phyloP scores from a whole-genome alignment of 164 flowering plant species.

The Piper longum region DNA sequence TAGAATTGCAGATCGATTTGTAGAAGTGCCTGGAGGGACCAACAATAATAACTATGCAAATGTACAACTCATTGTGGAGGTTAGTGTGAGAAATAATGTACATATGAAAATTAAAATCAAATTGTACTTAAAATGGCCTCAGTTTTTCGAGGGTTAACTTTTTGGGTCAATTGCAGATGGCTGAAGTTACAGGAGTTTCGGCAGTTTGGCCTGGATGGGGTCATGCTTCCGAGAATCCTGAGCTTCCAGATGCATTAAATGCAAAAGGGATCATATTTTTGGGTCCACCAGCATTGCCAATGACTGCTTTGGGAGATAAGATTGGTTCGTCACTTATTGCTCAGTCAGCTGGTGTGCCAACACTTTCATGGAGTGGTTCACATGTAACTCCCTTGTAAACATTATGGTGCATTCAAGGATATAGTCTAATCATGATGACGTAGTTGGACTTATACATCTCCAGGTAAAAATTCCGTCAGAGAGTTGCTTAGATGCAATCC shows the following conservation, averaged over 20 bases:
- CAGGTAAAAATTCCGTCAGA: constrained; percentile 85
- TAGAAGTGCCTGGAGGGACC: constrained; percentile 99
- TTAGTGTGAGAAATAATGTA: constrained; percentile 12
- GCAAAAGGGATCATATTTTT: constrained; percentile 83
- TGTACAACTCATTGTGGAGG: constrained; percentile 99
- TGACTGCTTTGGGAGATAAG: constrained; percentile 97
- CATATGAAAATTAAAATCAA: not conserved
- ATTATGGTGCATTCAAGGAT: not conserved
- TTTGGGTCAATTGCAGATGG: constrained; percentile 43
- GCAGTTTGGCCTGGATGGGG: constrained; percentile 99
- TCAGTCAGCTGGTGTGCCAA: constrained; percentile 97
- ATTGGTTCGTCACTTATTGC: constrained; percentile 99
- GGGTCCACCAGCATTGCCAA: constrained; percentile 86
- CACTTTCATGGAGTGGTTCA: constrained; percentile 99
- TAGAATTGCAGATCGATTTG: constrained; percentile 96
- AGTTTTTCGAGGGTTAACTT: not conserved
- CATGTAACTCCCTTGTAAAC: constrained; percentile 36
- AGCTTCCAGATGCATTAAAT: constrained; percentile 82
- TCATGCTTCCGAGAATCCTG: constrained; percentile 99
- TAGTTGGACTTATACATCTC: constrained; percentile 3
- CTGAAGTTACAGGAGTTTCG: constrained; percentile 88
- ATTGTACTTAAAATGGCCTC: not conserved
- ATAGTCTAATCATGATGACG: not conserved
- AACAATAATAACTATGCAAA: constrained; percentile 99
- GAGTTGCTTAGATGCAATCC: constrained; percentile 64